Conservation (phyloP, 2,329 filamentous ascomycete species). For the Neofusicoccum cordaticola region DNA sequence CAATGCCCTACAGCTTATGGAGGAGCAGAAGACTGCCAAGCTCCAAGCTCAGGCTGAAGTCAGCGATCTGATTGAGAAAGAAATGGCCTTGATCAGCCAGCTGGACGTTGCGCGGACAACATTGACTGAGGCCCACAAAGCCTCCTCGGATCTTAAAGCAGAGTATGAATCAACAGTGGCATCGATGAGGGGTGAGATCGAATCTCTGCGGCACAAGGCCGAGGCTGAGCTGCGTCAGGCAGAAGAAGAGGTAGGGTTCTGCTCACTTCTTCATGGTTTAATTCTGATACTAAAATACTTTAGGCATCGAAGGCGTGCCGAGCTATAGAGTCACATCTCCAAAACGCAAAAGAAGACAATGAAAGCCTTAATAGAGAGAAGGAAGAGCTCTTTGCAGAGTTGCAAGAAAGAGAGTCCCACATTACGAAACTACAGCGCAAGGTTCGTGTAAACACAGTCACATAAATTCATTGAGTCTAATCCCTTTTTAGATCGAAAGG, state of each 20-base stretch:
- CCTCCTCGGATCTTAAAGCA: background rate
- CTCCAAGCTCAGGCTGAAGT: slow-evolving; percentile 25
- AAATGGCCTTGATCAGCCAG: slow-evolving; percentile 22
- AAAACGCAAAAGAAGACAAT: slow-evolving; percentile 22
- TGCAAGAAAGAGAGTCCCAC: background rate
- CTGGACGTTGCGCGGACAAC: slow-evolving; percentile 17
- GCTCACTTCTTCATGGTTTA: too few relatives aligned
- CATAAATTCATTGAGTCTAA: too few relatives aligned
- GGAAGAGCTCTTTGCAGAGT: background rate
- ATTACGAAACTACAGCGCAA: background rate
- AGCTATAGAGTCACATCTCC: background rate
- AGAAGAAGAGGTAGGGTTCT: background rate
- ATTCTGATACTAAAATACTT: too few relatives aligned
- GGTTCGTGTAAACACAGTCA: background rate
- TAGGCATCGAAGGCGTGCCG: background rate
- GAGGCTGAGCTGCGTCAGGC: slow-evolving; percentile 3
- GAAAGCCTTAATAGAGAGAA: slow-evolving; percentile 20
- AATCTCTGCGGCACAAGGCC: background rate
- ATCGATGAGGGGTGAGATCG: background rate
- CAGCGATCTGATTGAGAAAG: slow-evolving; percentile 22
- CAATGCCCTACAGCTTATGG: slow-evolving; percentile 25
- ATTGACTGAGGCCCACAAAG: background rate
- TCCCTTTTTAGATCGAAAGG: background rate
- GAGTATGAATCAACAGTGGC: background rate
- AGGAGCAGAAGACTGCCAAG: slow-evolving; percentile 22